Percentiles rank a stretch among this genome's conserved stretches.
phyloP scores from a whole-genome alignment of 768 basidiomycete genomes.

The Tephrocybe sp. region DNA sequence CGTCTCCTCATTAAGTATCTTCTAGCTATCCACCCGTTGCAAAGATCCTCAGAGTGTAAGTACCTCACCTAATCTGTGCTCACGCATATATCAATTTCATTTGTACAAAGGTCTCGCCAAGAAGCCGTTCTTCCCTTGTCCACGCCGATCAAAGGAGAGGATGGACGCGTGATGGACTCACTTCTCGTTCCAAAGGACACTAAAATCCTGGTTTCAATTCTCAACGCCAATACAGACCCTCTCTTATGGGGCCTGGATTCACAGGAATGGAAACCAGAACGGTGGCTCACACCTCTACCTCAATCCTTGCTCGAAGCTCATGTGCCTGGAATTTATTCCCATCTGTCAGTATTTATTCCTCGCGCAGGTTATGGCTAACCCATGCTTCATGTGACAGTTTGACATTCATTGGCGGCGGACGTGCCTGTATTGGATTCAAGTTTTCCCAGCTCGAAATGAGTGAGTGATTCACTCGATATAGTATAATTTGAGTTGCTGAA shows the following conservation, averaged over 20 bases:
- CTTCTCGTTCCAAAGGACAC: slow-evolving; percentile 15
- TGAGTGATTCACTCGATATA: slow-evolving; percentile 19
- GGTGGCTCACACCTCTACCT: slow-evolving; percentile 33
- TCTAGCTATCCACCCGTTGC: background rate
- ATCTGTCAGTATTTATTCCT: slow-evolving; percentile 21
- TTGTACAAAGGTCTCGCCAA: slow-evolving; percentile 19
- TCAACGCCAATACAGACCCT: slow-evolving; percentile 26
- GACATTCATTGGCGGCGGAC: slow-evolving; percentile 31
- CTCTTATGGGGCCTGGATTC: slow-evolving; percentile 37
- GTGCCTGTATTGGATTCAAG: slow-evolving; percentile 37
- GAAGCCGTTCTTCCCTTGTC: slow-evolving; percentile 31
- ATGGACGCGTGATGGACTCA: slow-evolving; percentile 26
- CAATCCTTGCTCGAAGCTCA: slow-evolving; percentile 24
- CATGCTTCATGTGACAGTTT: slow-evolving; percentile 16
- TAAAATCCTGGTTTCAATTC: slow-evolving; percentile 24
- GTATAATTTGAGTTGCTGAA: too few species aligned
- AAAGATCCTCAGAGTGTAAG: background rate
- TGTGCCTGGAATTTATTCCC: slow-evolving; percentile 16
- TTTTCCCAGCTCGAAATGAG: slow-evolving; percentile 38
- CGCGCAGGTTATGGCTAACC: background rate
- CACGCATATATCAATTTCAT: background rate
- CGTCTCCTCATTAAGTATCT: background rate
- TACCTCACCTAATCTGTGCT: background rate
- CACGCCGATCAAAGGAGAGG: slow-evolving; percentile 23
- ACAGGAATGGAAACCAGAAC: slow-evolving; percentile 37